Base-by-base conservation (phyloP, 306 rosid species). In the Inga laurina region DNA sequence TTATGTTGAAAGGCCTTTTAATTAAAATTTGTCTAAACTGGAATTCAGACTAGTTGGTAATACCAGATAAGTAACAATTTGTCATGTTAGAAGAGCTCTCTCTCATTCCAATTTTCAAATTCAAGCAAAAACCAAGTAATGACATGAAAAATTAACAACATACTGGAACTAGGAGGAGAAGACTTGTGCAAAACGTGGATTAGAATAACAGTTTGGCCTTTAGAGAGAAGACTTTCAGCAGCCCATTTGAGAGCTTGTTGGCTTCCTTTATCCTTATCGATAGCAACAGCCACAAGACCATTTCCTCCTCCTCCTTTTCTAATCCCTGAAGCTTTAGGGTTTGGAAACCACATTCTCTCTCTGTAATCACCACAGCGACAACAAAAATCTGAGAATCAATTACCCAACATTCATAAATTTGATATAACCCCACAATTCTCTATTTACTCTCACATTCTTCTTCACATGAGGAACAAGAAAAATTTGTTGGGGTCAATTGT, bases 261-360 rank as follows among this genome's bases (percentile, higher is more conserved):
- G 79, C 98, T 95, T 16, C 98, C 97, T 87, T 93, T 93, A 15
- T 95, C 97, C 81, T 88, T 91, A 80, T 92, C 97, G 32, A 95
- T 77, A 22, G 92, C 97, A 34, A 95, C 89, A 0, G 98, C 98
- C 12, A 93, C 91, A 90, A 95, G 86, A 34, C 97, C 94, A 66
- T 92, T 88, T 37, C 92, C 97, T 77, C 82, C 87, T 78, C 88
- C 92, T 68, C 75, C 88, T 61, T 76, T 81, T 69, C 81, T 92
- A 21, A 32, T 52, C 21, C 76, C 82, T 49, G 83, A 22, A 10
- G 76, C 82, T 71, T 84, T 90, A 24, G 81, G 49, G 37, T 39
- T 46, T 72, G 74, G 78, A 80, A 65, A 82, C 97, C 98, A 92
- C 98, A 93, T 94, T 69, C 66, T 35, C 54, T 18, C 27, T 79